Percentiles rank a stretch among this genome's conserved stretches.
Conservation (phyloP, 441 rosid species). For the Croton laevigatus region DNA sequence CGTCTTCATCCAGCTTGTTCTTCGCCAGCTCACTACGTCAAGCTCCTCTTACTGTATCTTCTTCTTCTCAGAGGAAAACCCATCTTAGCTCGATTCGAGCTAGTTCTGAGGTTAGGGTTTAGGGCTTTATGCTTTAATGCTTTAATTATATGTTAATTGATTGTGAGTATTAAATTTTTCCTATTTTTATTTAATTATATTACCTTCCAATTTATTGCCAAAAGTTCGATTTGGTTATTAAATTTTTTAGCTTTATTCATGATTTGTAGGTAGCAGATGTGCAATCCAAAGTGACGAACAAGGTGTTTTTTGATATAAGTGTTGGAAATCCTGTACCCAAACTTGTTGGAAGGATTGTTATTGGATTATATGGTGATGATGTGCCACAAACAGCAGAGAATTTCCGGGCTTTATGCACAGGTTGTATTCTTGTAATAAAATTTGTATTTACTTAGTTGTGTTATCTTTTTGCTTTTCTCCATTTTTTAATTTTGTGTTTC, state of each 20-base stretch:
- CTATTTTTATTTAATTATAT: background rate
- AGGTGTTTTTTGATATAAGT: conserved; percentile 88
- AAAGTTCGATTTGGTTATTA: background rate
- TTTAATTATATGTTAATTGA: background rate
- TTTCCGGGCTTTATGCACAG: conserved; percentile 95
- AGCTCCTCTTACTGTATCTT: conserved; percentile 27
- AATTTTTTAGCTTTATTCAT: background rate
- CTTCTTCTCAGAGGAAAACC: conserved; percentile 31
- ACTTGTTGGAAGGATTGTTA: conserved; percentile 82
- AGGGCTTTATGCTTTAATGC: background rate
- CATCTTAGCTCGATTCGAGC: conserved; percentile 52
- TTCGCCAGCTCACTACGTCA: conserved; percentile 39
- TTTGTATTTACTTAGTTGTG: background rate
- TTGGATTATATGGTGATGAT: conserved; percentile 92
- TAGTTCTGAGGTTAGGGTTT: conserved; percentile 61
- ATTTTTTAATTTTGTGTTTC: background rate
- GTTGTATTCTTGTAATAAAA: conserved; percentile 30
- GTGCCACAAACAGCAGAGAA: conserved; percentile 95
- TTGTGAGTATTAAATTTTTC: background rate
- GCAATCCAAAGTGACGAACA: conserved; percentile 82
- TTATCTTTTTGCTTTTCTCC: background rate
- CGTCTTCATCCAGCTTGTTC: conserved; percentile 36
- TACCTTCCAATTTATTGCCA: background rate
- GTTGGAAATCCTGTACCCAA: conserved; percentile 91
- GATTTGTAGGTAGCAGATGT: conserved; percentile 41